Base-by-base conservation (phyloP, 2,329 filamentous ascomycete genomes). In the Arachnopeziza araneosa region DNA sequence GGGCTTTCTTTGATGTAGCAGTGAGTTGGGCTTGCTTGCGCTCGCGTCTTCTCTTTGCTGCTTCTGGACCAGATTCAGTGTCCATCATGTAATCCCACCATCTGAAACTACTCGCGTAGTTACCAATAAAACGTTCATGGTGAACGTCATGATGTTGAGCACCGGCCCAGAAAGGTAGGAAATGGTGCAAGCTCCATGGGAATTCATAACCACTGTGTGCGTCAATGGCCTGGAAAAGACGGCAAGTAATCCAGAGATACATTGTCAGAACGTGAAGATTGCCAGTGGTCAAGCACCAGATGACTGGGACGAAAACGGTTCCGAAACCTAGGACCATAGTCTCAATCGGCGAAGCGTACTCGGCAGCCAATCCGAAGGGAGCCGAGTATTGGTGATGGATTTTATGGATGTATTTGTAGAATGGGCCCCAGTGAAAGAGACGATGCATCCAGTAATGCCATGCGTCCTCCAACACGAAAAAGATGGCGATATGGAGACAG, bases 391-490 rank as follows among this genome's bases (percentile, higher is more conserved):
- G 93, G 81, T 99, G 95, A 80, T 99, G 95, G 69, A 99, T 93
- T 81, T 99, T 99, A 84, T 99, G 95, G 71, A 99, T 90, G 72
- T 87, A 84, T 81, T 92, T 96, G 86, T 99, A 99, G 6, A 99
- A 86, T 49, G 92, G 91, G 23, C 91, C 93, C 80, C 91, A 96
- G 82, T 99, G 95, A 78, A 99, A 86, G 51, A 84, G 85, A 69
- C 95, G 91, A 79, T 99, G 95, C 68, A 86, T 86, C 87, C 93
- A 98, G 83, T 99, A 99, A 78, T 99, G 95, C 95, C 95, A 99
- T 67, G 93, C 80, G 76, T 99, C 95, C 77, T 99, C 95, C 71
- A 97, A 78, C 61, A 98, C 83, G 78, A 99, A 99, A 83, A 98
- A 96, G 73, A 98, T 82, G 63, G 87, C 84, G 68, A 99, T 93